Base-by-base conservation (phyloP, 805 yeast genomes). In the Candida maltosa region DNA sequence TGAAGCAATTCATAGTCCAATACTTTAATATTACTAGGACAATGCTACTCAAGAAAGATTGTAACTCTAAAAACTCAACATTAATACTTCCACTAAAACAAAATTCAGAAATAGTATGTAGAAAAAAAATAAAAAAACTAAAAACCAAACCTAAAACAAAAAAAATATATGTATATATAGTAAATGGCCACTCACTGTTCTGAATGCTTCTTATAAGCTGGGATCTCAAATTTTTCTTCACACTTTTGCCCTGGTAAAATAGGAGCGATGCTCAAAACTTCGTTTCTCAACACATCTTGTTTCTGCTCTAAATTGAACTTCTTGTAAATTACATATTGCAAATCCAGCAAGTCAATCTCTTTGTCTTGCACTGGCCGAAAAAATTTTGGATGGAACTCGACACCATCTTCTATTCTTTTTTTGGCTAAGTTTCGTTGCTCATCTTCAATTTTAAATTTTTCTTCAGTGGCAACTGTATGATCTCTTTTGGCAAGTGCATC, bases 361-460 rank as follows among this genome's bases (percentile, higher is more conserved):
- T 31, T 23, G 9, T 41, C 45, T 0, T 41, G n/a, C 12, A 44
- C 48, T 10, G 60, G 70, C 51, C 71, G 76, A 62, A 91, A 91
- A 29, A 87, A 60, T 51, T 80, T 79, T 16, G 97, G 96, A 46
- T 76, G 78, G 58, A 85, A 88, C 46, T 80, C 88, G 1, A 75
- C 80, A 10, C 91, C 94, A 32, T 81, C 83, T 45, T 83, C 95
- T 14, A 65, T 60, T 47, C 97, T 75, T 49, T 78, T 72, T 56
- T 80, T 83, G 11, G 95, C 87, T 27, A 69, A 61, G 14, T 62
- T 62, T 55, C 98, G 76, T 63, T 93, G 98, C n/a, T 70, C 71
- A 41, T 87, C 84, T 62, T 93, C 98, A 37, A 93, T 87, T 47
- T 77, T 75, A 53, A 69, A 84, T 61, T 93, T 93, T 54, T 88